Evolutionary conservation across 2,329 filamentous ascomycete genomes (phyloP).

Genomic region (Cytospora paraplurivora): DNA sequence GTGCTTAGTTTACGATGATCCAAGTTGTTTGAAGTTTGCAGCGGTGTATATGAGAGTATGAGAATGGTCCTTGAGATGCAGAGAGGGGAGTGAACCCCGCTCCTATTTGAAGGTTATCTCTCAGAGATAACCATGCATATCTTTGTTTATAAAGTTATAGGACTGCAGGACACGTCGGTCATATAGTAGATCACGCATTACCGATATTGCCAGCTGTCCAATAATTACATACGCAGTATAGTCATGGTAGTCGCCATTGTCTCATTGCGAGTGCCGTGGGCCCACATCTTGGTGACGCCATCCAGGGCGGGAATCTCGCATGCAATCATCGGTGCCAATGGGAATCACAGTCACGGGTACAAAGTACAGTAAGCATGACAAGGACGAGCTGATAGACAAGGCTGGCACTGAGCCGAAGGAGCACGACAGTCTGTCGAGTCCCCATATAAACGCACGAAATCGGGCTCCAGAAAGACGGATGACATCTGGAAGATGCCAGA

Average conservation of each 20-base stretch:
- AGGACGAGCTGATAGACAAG: not conserved
- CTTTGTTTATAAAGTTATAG: no score
- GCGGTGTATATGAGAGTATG: no score
- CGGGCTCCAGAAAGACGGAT: not conserved
- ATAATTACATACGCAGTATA: not conserved
- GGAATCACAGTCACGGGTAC: not conserved
- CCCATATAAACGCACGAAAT: slow-evolving; percentile 1
- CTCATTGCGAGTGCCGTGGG: not conserved
- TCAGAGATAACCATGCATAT: no score
- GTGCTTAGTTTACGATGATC: no score
- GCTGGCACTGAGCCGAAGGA: not conserved
- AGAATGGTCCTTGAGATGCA: no score
- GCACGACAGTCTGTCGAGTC: not conserved
- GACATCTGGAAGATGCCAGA: not conserved
- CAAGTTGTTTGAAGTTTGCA: no score
- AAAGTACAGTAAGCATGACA: not conserved
- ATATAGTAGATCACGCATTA: no score
- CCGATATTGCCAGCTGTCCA: not conserved
- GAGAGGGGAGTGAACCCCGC: no score
- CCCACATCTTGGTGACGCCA: not conserved
- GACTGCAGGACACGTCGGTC: no score
- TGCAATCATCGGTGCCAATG: not conserved
- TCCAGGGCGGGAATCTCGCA: not conserved
- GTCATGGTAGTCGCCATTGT: no score
- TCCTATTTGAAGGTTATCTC: no score